Conservation (phyloP, 805 yeast species). For the Isabelozyma gotoi region DNA sequence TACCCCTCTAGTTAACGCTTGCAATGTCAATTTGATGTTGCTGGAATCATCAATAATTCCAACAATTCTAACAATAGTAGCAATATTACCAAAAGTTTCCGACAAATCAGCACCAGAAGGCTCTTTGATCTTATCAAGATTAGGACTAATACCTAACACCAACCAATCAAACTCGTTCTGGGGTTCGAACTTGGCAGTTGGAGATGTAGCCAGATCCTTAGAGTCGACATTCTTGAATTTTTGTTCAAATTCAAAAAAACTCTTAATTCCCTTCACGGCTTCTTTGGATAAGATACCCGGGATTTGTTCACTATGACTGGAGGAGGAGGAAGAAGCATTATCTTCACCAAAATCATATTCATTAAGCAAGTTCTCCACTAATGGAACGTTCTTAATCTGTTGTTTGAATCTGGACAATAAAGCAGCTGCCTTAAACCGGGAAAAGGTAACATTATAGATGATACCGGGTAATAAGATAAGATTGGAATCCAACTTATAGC, state of each 20-base stretch:
- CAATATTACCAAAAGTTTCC: conserved; percentile 16
- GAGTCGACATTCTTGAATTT: conserved; percentile 3
- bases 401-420: conserved; percentile 43
- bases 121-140: conserved; percentile 27
- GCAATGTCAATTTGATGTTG: conserved; percentile 45
- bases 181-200: conserved; percentile 1
- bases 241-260: conserved; percentile 17
- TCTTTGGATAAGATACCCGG: conserved; percentile 26
- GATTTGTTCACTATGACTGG: conserved; percentile 3
- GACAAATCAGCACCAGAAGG: conserved; percentile 10
- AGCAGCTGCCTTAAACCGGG: conserved; percentile 46
- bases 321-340: conserved; percentile 12
- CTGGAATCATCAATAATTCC: conserved; percentile 47
- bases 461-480: conserved; percentile 62
- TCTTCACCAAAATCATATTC: conserved; percentile 33
- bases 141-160: conserved; percentile 36
- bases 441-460: conserved; percentile 56
- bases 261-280: conserved; percentile 30
- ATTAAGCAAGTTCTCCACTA: conserved; percentile 28
- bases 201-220: neutral
- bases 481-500: conserved; percentile 41
- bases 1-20: conserved; percentile 48
- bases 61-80: conserved; percentile 47
- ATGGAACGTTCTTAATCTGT: conserved; percentile 22
- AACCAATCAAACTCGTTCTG: conserved; percentile 34